Evolutionary conservation across 2,329 filamentous ascomycete genomes (phyloP).

Genomic region (Colletotrichum agaves): DNA sequence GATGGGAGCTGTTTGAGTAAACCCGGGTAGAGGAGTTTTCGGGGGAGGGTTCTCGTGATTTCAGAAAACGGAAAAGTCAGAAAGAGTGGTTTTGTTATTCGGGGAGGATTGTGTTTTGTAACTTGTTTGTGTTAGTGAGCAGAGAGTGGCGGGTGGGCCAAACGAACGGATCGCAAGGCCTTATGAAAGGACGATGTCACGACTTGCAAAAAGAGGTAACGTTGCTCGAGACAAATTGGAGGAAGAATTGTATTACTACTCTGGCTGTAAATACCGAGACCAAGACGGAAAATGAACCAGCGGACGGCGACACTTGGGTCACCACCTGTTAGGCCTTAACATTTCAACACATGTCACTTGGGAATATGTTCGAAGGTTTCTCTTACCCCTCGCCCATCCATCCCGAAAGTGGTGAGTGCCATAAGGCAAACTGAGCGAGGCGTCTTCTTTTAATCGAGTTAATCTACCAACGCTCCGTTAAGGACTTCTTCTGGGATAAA

Average conservation of each 20-base stretch:
- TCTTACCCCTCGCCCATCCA: conserved; percentile 54
- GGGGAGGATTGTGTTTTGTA: background rate
- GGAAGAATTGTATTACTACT: conserved; percentile 19
- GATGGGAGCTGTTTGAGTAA: conserved; percentile 41
- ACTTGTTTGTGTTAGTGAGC: background rate
- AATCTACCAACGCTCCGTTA: conserved; percentile 87
- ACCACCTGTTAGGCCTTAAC: background rate
- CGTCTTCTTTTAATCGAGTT: conserved; percentile 52
- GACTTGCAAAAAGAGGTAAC: background rate
- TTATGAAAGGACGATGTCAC: conserved; percentile 13
- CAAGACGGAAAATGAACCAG: background rate
- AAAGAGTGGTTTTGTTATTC: background rate
- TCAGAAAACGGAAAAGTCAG: background rate
- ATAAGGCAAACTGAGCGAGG: conserved; percentile 44
- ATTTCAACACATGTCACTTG: background rate
- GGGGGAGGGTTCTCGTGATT: no score
- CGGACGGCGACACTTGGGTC: background rate
- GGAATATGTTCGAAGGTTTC: conserved; percentile 51
- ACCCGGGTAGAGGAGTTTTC: no score
- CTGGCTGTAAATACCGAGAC: background rate
- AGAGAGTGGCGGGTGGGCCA: background rate
- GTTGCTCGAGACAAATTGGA: background rate
- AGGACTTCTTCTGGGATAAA: conserved; percentile 75
- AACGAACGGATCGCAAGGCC: background rate
- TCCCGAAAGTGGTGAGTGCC: conserved; percentile 46